Evolutionary conservation across 1,139 yeast genomes (phyloP), one percentile per base, ranked within the genome.

Genomic region (Schwanniomyces etchellsii): DNA sequence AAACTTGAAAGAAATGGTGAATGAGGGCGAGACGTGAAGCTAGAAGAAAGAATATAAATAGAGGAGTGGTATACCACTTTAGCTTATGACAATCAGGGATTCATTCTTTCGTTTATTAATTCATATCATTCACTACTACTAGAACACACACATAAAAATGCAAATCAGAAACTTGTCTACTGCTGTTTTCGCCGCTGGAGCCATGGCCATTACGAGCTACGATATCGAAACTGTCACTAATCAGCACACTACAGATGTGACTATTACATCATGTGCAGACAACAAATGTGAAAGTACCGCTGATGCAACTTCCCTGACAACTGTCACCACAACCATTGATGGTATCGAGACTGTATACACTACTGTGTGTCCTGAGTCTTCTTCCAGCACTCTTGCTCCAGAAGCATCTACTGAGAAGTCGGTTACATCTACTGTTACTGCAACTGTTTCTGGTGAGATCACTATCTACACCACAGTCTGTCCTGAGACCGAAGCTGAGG

Each of bases 401-500:
- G 25, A 7, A 7, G 25, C 25, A 7, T 13, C 25, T n/a, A n/a
- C 25, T 23, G n/a, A n/a, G 10, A n/a, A 9, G n/a, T 13, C 25
- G 12, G 7, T 11, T 7, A 45, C 44, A 36, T 46, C 64, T 21
- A 49, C 59, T 26, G 62, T 65, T 33, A 64, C 73, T 35, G 53
- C 57, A 28, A 67, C 75, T 27, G 56, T 57, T 24, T 45, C 57
- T 29, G 75, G 71, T 33, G 57, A 56, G 26, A 55, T 49, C 33
- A 70, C 77, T 27, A 48, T 50, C 26, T 68, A 64, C 61, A 67
- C 76, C 41, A 71, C 78, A 32, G 54, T 63, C 52, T 70, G 76
- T 39, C 74, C 74, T 36, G 48, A 52, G 33, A 28, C 52, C 37
- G 52, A 45, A 30, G 11, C 56, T 24, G 28, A 39, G 16, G 37